Evolutionary conservation across 2,329 filamentous ascomycete genomes (phyloP), one percentile per base, ranked within the genome.

Genomic region (Penicillium freii): DNA sequence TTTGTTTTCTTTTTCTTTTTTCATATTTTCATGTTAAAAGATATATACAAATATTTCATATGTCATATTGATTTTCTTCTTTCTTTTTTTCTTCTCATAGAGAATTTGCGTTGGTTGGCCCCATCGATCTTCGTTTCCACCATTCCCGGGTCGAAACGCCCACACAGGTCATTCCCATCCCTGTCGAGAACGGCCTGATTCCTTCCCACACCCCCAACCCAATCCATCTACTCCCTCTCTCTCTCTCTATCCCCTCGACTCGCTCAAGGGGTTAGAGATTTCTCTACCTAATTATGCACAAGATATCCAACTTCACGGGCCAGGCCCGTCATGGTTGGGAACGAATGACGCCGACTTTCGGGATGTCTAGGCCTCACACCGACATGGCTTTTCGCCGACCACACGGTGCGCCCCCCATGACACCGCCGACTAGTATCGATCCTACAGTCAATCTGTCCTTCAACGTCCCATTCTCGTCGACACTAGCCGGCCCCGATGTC

Each of bases 391-490:
- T 83, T 69, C 85, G 86, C 75, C 84, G 84, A 63, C 73, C 81
- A 71, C 69, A 82, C 69, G 71, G 71, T 44, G 73, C 73, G 58
- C 72, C 74, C 34, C 79, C 79, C 21, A 78, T 86, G 71, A 82
- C 87, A 68, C 87, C 89, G 64, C 85, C 88, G 57, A 87, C 88
- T 63, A 81, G 87, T 62, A 83, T 88, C 71, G 89, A 93, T 73
- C 82, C 87, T 51, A 87, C 86, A 64, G 90, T 97, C 76, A 91
- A 95, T 76, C 88, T 96, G 74, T 93, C 91, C 64, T 97, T 99
- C 86, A 97, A 97, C 73, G 89, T 99, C 48, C 94, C 94, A 60
- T 97, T 97, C 78, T 88, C 92, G 66, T 96, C 91, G 63, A 93
- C 93, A 69, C 86, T 99, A 60, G 85, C 90, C 62, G 94, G 94